Base-by-base conservation (phyloP, 2,329 filamentous ascomycete genomes). In the Ascocoryne sarcoides region DNA sequence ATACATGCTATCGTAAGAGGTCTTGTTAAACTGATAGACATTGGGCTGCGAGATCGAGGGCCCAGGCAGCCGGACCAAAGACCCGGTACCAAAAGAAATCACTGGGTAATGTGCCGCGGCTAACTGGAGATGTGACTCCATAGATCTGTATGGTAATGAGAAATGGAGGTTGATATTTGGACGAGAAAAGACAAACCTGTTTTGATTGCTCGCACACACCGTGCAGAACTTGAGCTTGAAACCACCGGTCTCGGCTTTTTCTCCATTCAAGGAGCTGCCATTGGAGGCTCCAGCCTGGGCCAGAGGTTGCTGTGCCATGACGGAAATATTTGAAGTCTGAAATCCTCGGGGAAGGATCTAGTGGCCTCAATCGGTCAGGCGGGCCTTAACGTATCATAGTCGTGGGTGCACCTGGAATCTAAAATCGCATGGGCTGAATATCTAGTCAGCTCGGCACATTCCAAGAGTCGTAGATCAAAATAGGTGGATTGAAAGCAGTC, bases 191-290 rank as follows among this genome's bases (percentile, higher is more conserved):
- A 40, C 39, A 33, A 70, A 94, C 78, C 92, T 80, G 60, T 98
- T 98, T 63, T 98, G 88, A 57, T 98, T 98, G 57, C 88, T 95
- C 5, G 92, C 92, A 65, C 92, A 98, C n/a, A 98, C 90, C 2
- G 92, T 96, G 69, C 89, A 95, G 65, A 96, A 95, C 60, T 85
- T 93, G 47, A 98, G 75, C 65, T 92, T 95, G 72, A 81, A 95
- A 38, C 72, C 76, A n/a, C 47, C 51, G 36, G 47, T 44, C 39
- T 60, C 54, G 43, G 31, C 38, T 5, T 47, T 40, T 32, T 51
- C 47, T 21, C 47, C 50, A 39, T 54, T 54, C 14, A 47, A 17
- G 8, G 31, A 39, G 12, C 41, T 39, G 10, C 45, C 50, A 44
- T 52, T 52, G 23, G 23, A 7, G 12, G 23, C 23, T 16, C 36